Evolutionary conservation across 257 asterid species (phyloP).

Genomic region (Cruciata laevipes): DNA sequence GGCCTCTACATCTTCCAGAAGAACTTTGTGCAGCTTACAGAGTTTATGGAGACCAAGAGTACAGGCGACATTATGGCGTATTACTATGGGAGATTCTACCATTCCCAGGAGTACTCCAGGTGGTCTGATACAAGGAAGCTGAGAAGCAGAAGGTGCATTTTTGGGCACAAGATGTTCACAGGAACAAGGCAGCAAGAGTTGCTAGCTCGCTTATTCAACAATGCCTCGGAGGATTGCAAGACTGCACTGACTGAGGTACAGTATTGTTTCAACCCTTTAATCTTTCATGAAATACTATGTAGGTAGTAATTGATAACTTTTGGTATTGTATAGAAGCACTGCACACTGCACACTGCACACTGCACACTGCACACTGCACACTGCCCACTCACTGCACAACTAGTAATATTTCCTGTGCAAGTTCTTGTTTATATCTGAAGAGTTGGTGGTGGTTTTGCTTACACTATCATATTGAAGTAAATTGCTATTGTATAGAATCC

Average conservation of each 20-base stretch:
- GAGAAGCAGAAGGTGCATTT: constrained; percentile 42
- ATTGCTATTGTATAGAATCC: no score
- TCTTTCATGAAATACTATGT: background rate
- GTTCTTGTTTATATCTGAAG: no score
- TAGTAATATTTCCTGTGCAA: no score
- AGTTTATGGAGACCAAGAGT: constrained; percentile 43
- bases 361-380: no score
- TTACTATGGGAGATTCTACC: constrained; percentile 57
- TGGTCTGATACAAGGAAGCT: constrained; percentile 55
- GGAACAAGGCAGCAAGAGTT: constrained; percentile 75
- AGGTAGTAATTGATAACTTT: background rate
- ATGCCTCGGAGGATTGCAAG: constrained; percentile 40
- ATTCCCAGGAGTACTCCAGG: constrained; percentile 42
- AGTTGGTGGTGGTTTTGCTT: no score
- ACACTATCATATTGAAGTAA: no score
- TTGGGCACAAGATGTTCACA: constrained; percentile 57
- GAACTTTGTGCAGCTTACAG: constrained; percentile 44
- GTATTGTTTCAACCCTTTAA: background rate
- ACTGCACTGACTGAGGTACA: constrained; percentile 46
- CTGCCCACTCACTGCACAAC: background rate
- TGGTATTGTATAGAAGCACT: no score
- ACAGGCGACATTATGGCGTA: constrained; percentile 44
- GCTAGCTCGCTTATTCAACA: constrained; percentile 40
- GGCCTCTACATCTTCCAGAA: constrained; percentile 61
- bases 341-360: no score